Evolutionary conservation across 1,139 yeast genomes (phyloP).

Genomic region (Saccharomyces hybrid): DNA sequence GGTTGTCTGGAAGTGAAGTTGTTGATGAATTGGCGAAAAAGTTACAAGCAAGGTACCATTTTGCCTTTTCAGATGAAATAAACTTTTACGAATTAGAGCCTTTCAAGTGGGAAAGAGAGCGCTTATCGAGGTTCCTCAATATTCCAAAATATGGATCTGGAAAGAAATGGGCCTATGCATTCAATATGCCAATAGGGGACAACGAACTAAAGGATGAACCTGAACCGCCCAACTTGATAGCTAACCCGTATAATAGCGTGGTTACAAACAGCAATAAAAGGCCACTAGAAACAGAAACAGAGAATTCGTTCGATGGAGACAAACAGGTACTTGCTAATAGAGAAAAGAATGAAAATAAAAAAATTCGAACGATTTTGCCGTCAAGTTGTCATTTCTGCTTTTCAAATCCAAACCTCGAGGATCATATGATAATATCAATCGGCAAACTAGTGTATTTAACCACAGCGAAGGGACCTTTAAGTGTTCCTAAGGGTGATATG

Average conservation of each 20-base stretch:
- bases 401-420: slow-evolving; percentile 68
- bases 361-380: slow-evolving; percentile 41
- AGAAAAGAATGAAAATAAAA: slow-evolving; percentile 16
- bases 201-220: slow-evolving; percentile 9
- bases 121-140: slow-evolving; percentile 54
- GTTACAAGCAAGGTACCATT: slow-evolving; percentile 56
- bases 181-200: slow-evolving; percentile 34
- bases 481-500: slow-evolving; percentile 39
- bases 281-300: slow-evolving; percentile 3
- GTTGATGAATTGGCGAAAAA: slow-evolving; percentile 42
- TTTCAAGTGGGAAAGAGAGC: slow-evolving; percentile 42
- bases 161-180: slow-evolving; percentile 69
- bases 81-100: slow-evolving; percentile 51
- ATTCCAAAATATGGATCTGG: slow-evolving; percentile 49
- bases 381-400: slow-evolving; percentile 74
- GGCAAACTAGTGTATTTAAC: slow-evolving; percentile 63
- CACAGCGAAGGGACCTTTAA: slow-evolving; percentile 80
- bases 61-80: slow-evolving; percentile 46
- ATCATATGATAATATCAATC: slow-evolving; percentile 74
- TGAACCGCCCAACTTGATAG: slow-evolving; percentile 21
- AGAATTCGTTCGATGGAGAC: slow-evolving; percentile 7
- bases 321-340: slow-evolving; percentile 5
- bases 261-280: slow-evolving; percentile 13
- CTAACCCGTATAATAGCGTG: slow-evolving; percentile 36
- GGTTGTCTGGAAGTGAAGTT: slow-evolving; percentile 26